Base-by-base conservation (phyloP, 768 basidiomycete species). In the Mycena haematopus region DNA sequence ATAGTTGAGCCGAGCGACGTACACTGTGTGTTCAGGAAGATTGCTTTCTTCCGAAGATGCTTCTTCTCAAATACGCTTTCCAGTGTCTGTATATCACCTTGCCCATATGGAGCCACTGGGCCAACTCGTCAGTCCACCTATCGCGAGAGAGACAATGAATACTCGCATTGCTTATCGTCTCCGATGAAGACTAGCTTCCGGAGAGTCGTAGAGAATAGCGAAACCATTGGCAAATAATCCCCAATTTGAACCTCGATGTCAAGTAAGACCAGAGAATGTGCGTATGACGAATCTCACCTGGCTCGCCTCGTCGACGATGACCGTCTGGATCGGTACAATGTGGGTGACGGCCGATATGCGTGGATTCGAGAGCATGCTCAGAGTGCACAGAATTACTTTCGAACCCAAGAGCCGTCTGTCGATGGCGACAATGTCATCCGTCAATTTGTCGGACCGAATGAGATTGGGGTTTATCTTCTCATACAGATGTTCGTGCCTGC, bases 401-500 rank as follows among this genome's bases (percentile, higher is more conserved):
- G 79, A 78, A 9, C 73, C 79, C 29, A 63, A 51, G n/a, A 83
- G 60, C 9, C 67, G 77, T 61, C 62, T 65, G 55, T 63, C 55
- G 7, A 72, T 66, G 1, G 58, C 72, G 1, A 75, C 58, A 9
- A 58, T 1, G 52, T 73, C 65, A 6, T 71, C 51, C 9, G 52
- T 33, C 25, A 80, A 72, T 6, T 66, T 47, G 60, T 77, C 76
- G 29, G 84, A 82, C 1, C 78, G 74, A 40, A 92, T 84, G 7
- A 84, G 71, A 51, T 87, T 83, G 10, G 67, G 24, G 19, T 67
- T 70, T 40, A 89, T 78, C 21, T 79, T 71, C 3, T 73, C 65
- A 68, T 92, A 92, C 0, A 90, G 75, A 68, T 91, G 87, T 61
- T 91, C 90, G 73, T 92, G 89, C 90, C 91, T 92, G 57, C 22